Evolutionary conservation across 75 land plant species (phyloP), one percentile per base, ranked within the genome.

Genomic region (Picea glauca): DNA sequence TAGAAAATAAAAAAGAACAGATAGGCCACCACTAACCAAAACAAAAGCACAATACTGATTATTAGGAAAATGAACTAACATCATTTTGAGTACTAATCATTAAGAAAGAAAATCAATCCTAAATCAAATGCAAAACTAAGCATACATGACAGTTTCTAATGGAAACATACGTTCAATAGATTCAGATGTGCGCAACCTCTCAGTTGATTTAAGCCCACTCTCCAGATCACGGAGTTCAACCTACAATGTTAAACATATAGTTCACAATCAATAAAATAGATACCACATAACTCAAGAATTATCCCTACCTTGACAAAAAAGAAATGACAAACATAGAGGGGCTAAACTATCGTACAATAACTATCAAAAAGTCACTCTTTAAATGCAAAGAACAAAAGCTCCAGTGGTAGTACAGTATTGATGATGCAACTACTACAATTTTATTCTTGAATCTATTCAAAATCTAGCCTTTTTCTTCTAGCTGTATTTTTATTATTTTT

Each of bases 121-220:
- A n/a, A 75, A 75, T 14, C 38, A 5, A 4, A 75, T 54, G 4
- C 60, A 75, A 50, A 46, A 75, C 33, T 54, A 75, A 75, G 21
- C 15, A 50, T 50, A 15, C 20, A 60, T 26, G 35, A 26, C 23
- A 64, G 17, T 2, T 77, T 46, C 12, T 60, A 38, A 20, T 67
- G 67, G 43, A 64, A 43, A 58, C 96, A 66, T 88, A 94, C 97
- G 88, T 78, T 96, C 99, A 80, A 96, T 80, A 60, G 97, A 77
- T 74, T 96, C 99, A 80, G 93, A 92, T 31, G 98, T 94, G 7
- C 98, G 94, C 70, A 96, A 81, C 77, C 93, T 90, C 81, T 94
- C 92, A 76, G 77, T 87, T 72, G 82, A 78, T 86, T 96, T 96
- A 78, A 85, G 88, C 32, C 99, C 99, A 83, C 77, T 94, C 30